A percentile compares a stretch with the other conserved stretches of the same genome.
Evolutionary conservation across 306 rosid species (phyloP).

Genomic region (Comarum palustre): DNA sequence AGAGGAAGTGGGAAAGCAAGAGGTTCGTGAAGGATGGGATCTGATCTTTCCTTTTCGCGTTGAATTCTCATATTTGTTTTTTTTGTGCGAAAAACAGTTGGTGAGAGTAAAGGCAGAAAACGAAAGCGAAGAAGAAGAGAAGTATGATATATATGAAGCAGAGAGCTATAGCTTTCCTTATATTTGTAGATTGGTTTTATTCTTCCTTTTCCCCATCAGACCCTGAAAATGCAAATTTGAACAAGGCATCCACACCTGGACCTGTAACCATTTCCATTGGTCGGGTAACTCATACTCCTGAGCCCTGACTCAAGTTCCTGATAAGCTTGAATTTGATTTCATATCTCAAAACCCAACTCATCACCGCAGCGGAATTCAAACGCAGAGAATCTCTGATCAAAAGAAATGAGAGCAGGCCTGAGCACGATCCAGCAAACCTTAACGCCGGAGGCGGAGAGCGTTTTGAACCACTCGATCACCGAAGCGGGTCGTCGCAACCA

Average conservation of each 20-base stretch:
- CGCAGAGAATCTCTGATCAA: constrained; percentile 1
- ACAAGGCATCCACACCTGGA: constrained; percentile 38
- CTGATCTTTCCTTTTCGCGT: constrained; percentile 62
- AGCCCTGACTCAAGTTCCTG: constrained; percentile 14
- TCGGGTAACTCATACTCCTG: constrained; percentile 1
- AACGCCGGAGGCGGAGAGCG: constrained; percentile 95
- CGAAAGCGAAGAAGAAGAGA: not conserved
- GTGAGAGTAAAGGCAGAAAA: constrained; percentile 11
- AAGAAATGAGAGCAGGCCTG: constrained; percentile 90
- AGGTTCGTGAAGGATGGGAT: constrained; percentile 49
- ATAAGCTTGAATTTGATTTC: constrained; percentile 17
- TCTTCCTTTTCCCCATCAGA: not conserved
- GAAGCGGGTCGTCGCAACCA: constrained; percentile 91
- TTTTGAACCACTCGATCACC: constrained; percentile 80
- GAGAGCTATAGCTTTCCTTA: constrained; percentile 35
- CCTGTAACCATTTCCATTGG: constrained; percentile 28
- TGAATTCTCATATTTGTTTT: constrained; percentile 42
- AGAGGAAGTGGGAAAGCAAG: not conserved
- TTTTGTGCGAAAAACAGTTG: constrained; percentile 25
- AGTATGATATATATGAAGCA: not conserved
- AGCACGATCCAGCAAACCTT: constrained; percentile 97
- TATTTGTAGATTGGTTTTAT: constrained; percentile 33
- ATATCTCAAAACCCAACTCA: not conserved
- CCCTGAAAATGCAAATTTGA: constrained; percentile 47
- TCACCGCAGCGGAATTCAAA: not conserved